Percentiles rank a stretch among this genome's conserved stretches.
Evolutionary conservation across 495 filamentous ascomycete species (phyloP).

Genomic region (Penicillium roqueforti): DNA sequence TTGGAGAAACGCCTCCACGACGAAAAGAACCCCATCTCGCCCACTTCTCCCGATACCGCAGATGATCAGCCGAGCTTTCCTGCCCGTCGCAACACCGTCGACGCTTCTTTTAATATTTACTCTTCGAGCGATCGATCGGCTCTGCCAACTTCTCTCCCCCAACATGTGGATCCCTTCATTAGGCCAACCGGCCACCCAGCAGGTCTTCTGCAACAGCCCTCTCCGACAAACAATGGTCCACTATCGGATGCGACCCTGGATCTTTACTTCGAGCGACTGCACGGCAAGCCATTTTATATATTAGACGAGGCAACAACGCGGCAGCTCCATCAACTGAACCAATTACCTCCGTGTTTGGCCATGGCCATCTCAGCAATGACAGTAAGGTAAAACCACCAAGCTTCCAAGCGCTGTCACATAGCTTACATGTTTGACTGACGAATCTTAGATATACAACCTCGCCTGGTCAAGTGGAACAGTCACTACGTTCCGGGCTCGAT

Average conservation of each 20-base stretch:
- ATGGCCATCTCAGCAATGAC: constrained; percentile 73
- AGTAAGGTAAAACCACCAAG: constrained; percentile 50
- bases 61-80: constrained; percentile 15
- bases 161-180: constrained; percentile 13
- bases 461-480: constrained; percentile 55
- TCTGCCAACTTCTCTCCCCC: constrained; percentile 9
- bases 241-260: constrained; percentile 63
- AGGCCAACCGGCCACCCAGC: constrained; percentile 11
- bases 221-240: constrained; percentile 30
- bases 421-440: constrained; percentile 7
- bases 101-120: constrained; percentile 18
- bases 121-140: constrained; percentile 10
- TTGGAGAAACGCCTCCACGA: constrained; percentile 76
- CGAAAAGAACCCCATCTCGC: constrained; percentile 50
- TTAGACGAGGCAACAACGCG: constrained; percentile 68
- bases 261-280: constrained; percentile 69
- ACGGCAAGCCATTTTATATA: constrained; percentile 74
- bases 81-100: constrained; percentile 23
- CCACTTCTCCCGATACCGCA: constrained; percentile 34
- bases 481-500: constrained; percentile 56
- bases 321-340: constrained; percentile 60
- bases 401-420: background rate
- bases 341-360: constrained; percentile 58
- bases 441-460: constrained; percentile 54
- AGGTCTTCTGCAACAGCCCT: constrained; percentile 14